A percentile compares a stretch with the other conserved stretches of the same genome.
phyloP scores from a whole-genome alignment of 306 rosid genomes.

The Dicorynia guianensis region DNA sequence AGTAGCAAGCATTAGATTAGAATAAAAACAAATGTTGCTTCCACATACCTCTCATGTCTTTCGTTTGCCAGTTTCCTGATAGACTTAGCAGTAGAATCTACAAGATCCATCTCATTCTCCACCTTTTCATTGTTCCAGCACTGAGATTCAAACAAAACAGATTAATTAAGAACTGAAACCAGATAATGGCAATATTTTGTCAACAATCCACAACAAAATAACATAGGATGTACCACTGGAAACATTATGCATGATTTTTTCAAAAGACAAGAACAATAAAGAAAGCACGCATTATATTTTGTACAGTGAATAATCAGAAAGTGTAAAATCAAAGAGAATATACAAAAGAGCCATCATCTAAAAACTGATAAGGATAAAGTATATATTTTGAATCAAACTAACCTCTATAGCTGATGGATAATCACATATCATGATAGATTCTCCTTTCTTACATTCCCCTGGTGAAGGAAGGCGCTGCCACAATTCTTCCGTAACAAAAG shows the following conservation, averaged over 20 bases:
- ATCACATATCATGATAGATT: conserved; percentile 80
- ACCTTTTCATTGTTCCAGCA: conserved; percentile 62
- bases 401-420: conserved; percentile 86
- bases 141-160: conserved; percentile 39
- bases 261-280: neutral
- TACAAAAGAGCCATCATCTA: neutral
- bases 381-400: conserved; percentile 39
- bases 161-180: neutral
- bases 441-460: conserved; percentile 54
- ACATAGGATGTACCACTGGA: neutral
- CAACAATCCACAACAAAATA: neutral
- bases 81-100: conserved; percentile 60
- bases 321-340: neutral
- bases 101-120: conserved; percentile 59
- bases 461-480: conserved; percentile 74
- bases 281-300: neutral
- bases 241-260: neutral
- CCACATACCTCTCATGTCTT: conserved; percentile 62
- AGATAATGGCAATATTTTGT: neutral
- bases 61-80: conserved; percentile 66
- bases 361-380: neutral
- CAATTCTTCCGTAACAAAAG: conserved; percentile 64
- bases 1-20: conserved; percentile 22
- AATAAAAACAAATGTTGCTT: neutral
- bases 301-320: neutral